Conservation (phyloP, 2,329 filamentous ascomycete genomes). For the Celoporthe dispersa region DNA sequence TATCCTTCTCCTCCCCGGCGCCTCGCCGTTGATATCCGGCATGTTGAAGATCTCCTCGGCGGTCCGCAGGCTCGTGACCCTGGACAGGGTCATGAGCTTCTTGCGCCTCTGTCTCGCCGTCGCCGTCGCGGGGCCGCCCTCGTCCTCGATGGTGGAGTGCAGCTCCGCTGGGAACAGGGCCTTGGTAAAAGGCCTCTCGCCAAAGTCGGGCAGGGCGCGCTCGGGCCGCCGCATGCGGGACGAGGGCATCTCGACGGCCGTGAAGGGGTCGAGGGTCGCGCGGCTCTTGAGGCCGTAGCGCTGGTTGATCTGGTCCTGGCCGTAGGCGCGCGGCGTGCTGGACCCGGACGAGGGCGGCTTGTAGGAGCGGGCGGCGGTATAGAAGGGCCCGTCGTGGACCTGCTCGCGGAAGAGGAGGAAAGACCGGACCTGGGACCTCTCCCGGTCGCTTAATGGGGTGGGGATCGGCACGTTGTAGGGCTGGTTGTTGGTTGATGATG, state of each 20-base stretch:
- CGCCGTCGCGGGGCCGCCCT: constrained; percentile 41
- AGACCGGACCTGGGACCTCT: constrained; percentile 53
- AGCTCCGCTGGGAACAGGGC: constrained; percentile 60
- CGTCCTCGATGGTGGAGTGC: constrained; percentile 57
- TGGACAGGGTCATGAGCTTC: constrained; percentile 52
- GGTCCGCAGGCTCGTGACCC: constrained; percentile 52
- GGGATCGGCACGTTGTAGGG: constrained; percentile 55
- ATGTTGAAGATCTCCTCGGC: constrained; percentile 56
- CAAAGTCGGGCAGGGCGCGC: constrained; percentile 59
- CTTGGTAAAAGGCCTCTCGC: constrained; percentile 51
- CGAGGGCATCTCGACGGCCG: constrained; percentile 62
- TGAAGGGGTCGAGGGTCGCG: constrained; percentile 62
- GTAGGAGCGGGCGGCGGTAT: constrained; percentile 57
- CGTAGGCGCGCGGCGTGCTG: constrained; percentile 51
- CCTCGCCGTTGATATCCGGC: constrained; percentile 39
- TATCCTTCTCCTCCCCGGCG: constrained; percentile 34
- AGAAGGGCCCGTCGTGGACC: constrained; percentile 58
- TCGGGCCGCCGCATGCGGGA: constrained; percentile 57
- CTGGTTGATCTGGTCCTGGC: constrained; percentile 62
- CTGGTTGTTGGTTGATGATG: constrained; percentile 38
- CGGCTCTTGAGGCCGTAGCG: constrained; percentile 59
- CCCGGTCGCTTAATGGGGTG: constrained; percentile 47
- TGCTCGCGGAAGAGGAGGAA: constrained; percentile 62
- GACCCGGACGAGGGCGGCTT: constrained; percentile 43
- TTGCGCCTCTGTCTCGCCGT: constrained; percentile 41